Evolutionary conservation across 768 basidiomycete species (phyloP).

Genomic region (Gloeophyllum trabeum): DNA sequence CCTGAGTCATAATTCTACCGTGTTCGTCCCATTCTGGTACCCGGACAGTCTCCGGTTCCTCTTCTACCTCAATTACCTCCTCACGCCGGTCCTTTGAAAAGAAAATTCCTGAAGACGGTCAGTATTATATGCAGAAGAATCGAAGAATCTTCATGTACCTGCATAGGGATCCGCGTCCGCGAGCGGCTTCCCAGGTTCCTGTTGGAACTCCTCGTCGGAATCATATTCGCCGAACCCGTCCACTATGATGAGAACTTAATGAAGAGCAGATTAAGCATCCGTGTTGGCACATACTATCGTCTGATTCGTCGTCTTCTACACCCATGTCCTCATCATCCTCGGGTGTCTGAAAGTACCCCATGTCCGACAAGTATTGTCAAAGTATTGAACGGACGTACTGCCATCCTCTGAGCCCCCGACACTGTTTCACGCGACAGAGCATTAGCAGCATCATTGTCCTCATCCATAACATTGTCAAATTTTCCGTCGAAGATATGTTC

Average conservation of each 20-base stretch:
- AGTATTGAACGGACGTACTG: conserved; percentile 10
- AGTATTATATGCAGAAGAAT: conserved; percentile 2
- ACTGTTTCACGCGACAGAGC: conserved; percentile 5
- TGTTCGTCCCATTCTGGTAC: conserved; percentile 32
- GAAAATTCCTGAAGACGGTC: conserved; percentile 56
- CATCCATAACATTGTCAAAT: conserved; percentile 63
- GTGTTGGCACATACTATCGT: conserved; percentile 17
- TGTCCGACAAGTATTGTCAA: background rate
- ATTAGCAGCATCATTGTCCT: conserved; percentile 23
- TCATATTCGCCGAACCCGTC: conserved; percentile 73
- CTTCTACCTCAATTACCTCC: conserved; percentile 87
- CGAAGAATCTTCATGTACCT: conserved; percentile 31
- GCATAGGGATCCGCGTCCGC: conserved; percentile 81
- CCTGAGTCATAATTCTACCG: conserved; percentile 69
- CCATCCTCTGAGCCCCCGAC: conserved; percentile 12
- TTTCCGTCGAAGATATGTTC: conserved; percentile 79
- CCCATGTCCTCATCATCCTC: conserved; percentile 40
- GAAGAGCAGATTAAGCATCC: background rate
- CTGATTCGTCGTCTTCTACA: conserved; percentile 43
- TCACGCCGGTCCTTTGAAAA: conserved; percentile 91
- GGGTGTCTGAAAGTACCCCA: conserved; percentile 34
- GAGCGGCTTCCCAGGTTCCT: conserved; percentile 26
- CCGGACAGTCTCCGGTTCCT: conserved; percentile 45
- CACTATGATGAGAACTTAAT: conserved; percentile 12
- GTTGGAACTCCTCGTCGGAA: conserved; percentile 55